Evolutionary conservation across 2,329 filamentous ascomycete species (phyloP), one percentile per base, ranked within the genome.

Genomic region (Penicillium sp.): DNA sequence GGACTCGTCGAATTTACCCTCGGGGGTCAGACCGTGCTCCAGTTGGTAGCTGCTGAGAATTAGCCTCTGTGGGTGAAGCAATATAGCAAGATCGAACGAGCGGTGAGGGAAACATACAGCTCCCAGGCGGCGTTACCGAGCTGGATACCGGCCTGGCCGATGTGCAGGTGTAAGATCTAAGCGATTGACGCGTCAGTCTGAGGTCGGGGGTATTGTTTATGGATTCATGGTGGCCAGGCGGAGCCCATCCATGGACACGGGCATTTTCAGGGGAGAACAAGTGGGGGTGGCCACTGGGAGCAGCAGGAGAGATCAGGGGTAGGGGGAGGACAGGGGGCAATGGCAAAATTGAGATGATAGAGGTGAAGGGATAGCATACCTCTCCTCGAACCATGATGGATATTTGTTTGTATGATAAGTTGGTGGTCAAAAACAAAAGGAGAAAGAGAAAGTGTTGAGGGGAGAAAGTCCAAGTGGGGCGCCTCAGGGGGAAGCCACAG

Each of bases 41-140:
- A 87, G 81, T 55, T 87, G 82, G 72, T 88, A 87, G 11, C 37
- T 42, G 56, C 84, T 87, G 61, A 26, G 44, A 53, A 53, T 24
- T 51, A 49, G 50, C 2, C 1, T 24, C 42, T 48, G 23, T 54
- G 49, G 18, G 29, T 45, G 31, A 40, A 49, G 48, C 40, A 37
- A 24, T 39, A 26, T 5, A 16, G 6, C 11, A 13, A 10, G 19
- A 42, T 14, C 11, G n/a, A 58, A 68, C 62, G 63, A 67, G 68
- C 64, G 70, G 66, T 70, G 63, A 60, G 55, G 37, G 37, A 48
- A 51, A 72, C 83, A 62, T 83, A 87, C 85, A 87, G 79, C 75
- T 88, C 85, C 85, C 85, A 88, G 64, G 85, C 85, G 68, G 81
- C 83, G 77, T 87, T 87, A 66, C 85, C 85, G 55, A 88, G 81